Conservation (phyloP, 345 rosid species). For the Anastatica hierochuntica region DNA sequence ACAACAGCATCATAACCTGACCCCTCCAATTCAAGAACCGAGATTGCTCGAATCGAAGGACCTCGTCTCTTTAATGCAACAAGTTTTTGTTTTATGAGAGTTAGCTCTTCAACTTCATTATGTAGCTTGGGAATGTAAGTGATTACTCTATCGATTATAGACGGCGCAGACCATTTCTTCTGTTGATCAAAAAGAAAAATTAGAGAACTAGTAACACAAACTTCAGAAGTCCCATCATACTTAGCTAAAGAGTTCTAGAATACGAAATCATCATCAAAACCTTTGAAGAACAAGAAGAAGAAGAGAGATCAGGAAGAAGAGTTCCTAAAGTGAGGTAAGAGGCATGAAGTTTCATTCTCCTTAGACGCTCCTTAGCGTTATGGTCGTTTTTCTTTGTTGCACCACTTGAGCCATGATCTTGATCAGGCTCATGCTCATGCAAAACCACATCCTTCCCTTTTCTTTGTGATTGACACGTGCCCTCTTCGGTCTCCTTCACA, state of each 20-base stretch:
- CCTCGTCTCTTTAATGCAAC: background rate
- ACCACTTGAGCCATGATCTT: conserved; percentile 12
- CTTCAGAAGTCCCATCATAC: no score
- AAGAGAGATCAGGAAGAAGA: conserved; percentile 25
- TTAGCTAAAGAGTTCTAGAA: no score
- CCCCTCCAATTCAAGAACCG: background rate
- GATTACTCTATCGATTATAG: conserved; percentile 19
- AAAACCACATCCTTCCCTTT: conserved; percentile 9
- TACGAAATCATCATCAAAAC: background rate
- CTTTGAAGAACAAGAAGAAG: conserved; percentile 22
- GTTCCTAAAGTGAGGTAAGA: conserved; percentile 28
- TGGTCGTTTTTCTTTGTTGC: conserved; percentile 24
- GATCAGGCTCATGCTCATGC: conserved; percentile 5
- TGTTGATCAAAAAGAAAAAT: background rate
- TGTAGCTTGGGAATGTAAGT: conserved; percentile 23
- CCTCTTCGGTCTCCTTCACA: background rate
- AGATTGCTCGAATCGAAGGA: conserved; percentile 11
- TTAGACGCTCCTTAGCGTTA: conserved; percentile 26
- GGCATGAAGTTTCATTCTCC: conserved; percentile 28
- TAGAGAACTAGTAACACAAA: background rate
- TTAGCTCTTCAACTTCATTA: conserved; percentile 14
- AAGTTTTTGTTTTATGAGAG: conserved; percentile 8
- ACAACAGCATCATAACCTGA: conserved; percentile 20
- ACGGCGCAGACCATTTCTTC: conserved; percentile 30
- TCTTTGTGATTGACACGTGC: conserved; percentile 7